Conservation (phyloP, 306 rosid species). For the Trichosanthes truncata region DNA sequence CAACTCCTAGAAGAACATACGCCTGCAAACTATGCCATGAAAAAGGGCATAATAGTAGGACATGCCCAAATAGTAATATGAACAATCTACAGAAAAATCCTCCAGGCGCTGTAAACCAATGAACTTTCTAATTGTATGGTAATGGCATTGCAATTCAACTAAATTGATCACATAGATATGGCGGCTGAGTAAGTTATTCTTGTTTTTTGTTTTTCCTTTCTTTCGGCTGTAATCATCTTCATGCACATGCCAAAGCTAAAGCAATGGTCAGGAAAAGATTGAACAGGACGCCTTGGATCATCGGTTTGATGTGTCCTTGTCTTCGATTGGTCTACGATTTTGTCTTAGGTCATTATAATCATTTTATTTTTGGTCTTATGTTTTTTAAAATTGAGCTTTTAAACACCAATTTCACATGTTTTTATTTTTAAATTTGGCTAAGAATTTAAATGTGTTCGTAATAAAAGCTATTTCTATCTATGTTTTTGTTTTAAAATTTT, state of each 20-base stretch:
- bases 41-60: conserved; percentile 64
- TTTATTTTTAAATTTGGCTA: too few species aligned
- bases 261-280: too few species aligned
- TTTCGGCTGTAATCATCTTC: not conserved
- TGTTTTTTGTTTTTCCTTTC: too few species aligned
- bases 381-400: too few species aligned
- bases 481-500: too few species aligned
- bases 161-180: not conserved
- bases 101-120: conserved; percentile 1
- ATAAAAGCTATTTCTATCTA: too few species aligned
- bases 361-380: too few species aligned
- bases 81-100: conserved; percentile 16
- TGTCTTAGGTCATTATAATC: too few species aligned
- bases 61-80: conserved; percentile 43
- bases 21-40: conserved; percentile 49
- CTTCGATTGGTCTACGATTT: too few species aligned
- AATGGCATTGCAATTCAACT: not conserved
- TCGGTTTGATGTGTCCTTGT: too few species aligned
- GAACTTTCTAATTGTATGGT: not conserved
- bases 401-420: too few species aligned
- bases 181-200: not conserved
- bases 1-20: conserved; percentile 20
- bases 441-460: too few species aligned
- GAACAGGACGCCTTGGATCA: not conserved
- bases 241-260: not conserved